Percentiles rank a stretch among this genome's conserved stretches.
phyloP scores from a whole-genome alignment of 2,329 filamentous ascomycete genomes.

The Colletotrichum destructivum region DNA sequence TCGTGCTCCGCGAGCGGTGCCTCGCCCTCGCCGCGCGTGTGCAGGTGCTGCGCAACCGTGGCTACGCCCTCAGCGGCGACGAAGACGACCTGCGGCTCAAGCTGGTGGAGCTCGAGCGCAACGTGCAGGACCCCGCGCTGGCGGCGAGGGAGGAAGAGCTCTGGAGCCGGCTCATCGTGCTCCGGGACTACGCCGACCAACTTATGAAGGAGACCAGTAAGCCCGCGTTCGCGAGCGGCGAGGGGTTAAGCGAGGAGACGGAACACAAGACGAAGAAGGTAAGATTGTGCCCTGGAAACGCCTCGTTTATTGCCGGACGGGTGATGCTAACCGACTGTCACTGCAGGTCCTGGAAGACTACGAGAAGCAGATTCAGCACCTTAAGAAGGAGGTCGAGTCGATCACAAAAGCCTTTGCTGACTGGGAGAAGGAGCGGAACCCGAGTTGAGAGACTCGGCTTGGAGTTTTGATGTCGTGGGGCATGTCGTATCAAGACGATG shows the following conservation, averaged over 20 bases:
- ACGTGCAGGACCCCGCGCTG: slow-evolving; percentile 81
- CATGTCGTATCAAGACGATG: slow-evolving; percentile 23
- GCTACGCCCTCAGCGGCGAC: slow-evolving; percentile 83
- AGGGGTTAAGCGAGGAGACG: slow-evolving; percentile 77
- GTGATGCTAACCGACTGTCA: slow-evolving; percentile 39
- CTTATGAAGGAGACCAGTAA: slow-evolving; percentile 82
- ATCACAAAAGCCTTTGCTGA: slow-evolving; percentile 71
- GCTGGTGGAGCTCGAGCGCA: slow-evolving; percentile 77
- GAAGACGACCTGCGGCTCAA: slow-evolving; percentile 85
- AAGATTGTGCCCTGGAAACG: slow-evolving; percentile 46
- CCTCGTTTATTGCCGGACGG: background rate
- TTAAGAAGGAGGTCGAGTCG: slow-evolving; percentile 80
- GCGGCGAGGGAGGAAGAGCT: slow-evolving; percentile 86
- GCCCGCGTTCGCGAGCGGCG: slow-evolving; percentile 69
- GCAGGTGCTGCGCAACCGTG: slow-evolving; percentile 84
- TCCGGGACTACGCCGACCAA: slow-evolving; percentile 80
- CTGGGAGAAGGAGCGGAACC: slow-evolving; percentile 68
- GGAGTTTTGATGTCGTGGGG: background rate
- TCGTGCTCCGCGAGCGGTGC: slow-evolving; percentile 80
- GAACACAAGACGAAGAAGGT: slow-evolving; percentile 83
- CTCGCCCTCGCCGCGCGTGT: slow-evolving; percentile 83
- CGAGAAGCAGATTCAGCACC: slow-evolving; percentile 82
- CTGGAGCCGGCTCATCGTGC: slow-evolving; percentile 84
- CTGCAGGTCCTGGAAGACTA: slow-evolving; percentile 83
- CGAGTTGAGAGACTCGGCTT: slow-evolving; percentile 39